A percentile compares a stretch with the other conserved stretches of the same genome.
phyloP scores from a whole-genome alignment of 2,329 filamentous ascomycete species.

The Cladosporium sp. region DNA sequence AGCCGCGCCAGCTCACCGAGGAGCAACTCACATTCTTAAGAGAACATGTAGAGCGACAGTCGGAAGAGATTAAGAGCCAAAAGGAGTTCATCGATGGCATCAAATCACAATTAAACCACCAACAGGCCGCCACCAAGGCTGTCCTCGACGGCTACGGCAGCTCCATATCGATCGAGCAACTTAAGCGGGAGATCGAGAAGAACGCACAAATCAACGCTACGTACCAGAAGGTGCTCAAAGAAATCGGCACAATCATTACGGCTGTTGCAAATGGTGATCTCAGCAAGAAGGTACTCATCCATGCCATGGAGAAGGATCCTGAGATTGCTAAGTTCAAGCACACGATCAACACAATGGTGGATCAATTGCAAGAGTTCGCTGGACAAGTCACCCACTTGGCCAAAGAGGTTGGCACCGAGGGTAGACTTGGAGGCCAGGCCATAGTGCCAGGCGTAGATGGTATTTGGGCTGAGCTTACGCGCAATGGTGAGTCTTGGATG shows the following conservation, averaged over 20 bases:
- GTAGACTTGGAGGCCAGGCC: conserved; percentile 88
- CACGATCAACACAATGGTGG: conserved; percentile 99
- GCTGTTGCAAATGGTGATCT: conserved; percentile 93
- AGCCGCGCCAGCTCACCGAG: conserved; percentile 63
- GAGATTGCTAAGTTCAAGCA: conserved; percentile 98
- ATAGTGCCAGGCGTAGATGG: conserved; percentile 92
- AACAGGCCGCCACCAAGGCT: conserved; percentile 80
- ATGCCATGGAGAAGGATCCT: conserved; percentile 94
- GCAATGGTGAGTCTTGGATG: conserved; percentile 46
- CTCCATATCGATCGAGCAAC: conserved; percentile 79
- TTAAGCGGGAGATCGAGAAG: conserved; percentile 93
- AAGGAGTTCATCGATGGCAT: conserved; percentile 82
- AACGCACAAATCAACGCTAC: conserved; percentile 98
- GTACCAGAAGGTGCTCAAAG: conserved; percentile 93
- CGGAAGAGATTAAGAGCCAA: conserved; percentile 85
- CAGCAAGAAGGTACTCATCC: conserved; percentile 95
- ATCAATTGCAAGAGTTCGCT: conserved; percentile 93
- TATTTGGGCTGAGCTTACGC: conserved; percentile 94
- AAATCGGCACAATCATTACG: conserved; percentile 96
- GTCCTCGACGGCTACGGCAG: conserved; percentile 80
- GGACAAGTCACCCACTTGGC: conserved; percentile 94
- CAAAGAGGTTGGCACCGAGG: conserved; percentile 93
- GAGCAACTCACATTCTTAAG: conserved; percentile 82
- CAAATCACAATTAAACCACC: conserved; percentile 79
- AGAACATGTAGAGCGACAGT: conserved; percentile 91